These are phyloP conservation scores for Paraleonurus japonicus DNA, from an alignment of 257 asterid species.

Conservation along the genomic window DNA sequence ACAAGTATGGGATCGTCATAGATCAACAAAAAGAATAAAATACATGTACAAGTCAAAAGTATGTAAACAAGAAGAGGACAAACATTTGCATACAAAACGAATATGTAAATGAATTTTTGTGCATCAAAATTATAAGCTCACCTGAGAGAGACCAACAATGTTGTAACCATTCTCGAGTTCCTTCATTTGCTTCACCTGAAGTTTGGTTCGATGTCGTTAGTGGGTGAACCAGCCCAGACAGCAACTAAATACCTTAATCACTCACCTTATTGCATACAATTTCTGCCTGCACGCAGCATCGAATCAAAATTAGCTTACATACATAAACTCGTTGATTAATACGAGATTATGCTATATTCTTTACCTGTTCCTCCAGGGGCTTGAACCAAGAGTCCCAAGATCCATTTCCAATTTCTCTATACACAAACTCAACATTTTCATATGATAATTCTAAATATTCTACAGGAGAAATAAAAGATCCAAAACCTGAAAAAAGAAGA, in stretches of 20 bases:
- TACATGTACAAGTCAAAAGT: too few species aligned
- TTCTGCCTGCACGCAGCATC: slow-evolving; percentile 62
- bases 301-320: slow-evolving; percentile 23
- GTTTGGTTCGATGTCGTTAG: slow-evolving; percentile 23
- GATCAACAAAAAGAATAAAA: too few species aligned
- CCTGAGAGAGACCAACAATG: slow-evolving; percentile 98
- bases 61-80: not conserved
- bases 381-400: slow-evolving; percentile 96
- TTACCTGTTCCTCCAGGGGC: slow-evolving; percentile 77
- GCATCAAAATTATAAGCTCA: slow-evolving; percentile 21
- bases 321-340: too few species aligned
- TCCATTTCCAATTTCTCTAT: slow-evolving; percentile 88
- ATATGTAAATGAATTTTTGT: too few species aligned
- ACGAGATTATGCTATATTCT: not conserved
- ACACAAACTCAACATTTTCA: not conserved
- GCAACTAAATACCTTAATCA: slow-evolving; percentile 14
- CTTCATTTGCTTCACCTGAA: slow-evolving; percentile 84
- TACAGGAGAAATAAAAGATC: not conserved
- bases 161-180: slow-evolving; percentile 81
- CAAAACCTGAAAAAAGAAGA: not conserved
- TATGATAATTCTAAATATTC: not conserved
- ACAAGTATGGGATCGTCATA: slow-evolving; percentile 20
- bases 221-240: slow-evolving; percentile 12
- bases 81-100: not conserved
- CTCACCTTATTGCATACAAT: slow-evolving; percentile 81